phyloP scores from a whole-genome alignment of 139 green algal species.

The Chlorella sorokiniana region DNA sequence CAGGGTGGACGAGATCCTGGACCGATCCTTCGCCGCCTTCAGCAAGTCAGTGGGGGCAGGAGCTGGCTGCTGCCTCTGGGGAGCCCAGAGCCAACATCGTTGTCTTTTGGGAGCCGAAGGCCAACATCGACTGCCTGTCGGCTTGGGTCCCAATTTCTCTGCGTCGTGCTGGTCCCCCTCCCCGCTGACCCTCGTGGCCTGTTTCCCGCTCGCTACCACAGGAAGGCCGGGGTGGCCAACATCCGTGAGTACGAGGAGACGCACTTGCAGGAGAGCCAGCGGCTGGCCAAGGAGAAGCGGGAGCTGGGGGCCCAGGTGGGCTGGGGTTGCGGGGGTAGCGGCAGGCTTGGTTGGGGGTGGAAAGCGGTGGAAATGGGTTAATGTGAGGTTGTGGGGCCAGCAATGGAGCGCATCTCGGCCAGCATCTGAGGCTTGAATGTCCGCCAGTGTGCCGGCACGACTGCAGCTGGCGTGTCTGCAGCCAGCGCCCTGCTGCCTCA shows the following conservation, averaged over 20 bases:
- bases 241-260: constrained; percentile 91
- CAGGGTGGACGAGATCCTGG: constrained; percentile 69
- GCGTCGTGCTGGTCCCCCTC: too few relatives aligned
- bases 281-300: constrained; percentile 28
- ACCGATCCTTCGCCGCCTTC: constrained; percentile 77
- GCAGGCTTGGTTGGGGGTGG: not conserved
- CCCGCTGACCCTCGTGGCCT: too few relatives aligned
- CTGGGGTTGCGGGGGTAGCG: not conserved
- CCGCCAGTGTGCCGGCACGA: too few relatives aligned
- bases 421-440: too few relatives aligned
- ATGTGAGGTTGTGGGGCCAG: too few relatives aligned
- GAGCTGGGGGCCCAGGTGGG: constrained; percentile 40
- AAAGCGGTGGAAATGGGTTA: too few relatives aligned
- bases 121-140: too few relatives aligned
- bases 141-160: not conserved
- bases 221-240: constrained; percentile 76
- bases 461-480: too few relatives aligned
- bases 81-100: too few relatives aligned
- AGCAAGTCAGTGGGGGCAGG: constrained; percentile 31
- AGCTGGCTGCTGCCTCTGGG: not conserved
- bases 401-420: too few relatives aligned
- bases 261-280: constrained; percentile 59
- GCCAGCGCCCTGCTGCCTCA: too few relatives aligned
- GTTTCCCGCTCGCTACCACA: not conserved
- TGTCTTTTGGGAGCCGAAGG: too few relatives aligned